Evolutionary conservation across 1,284 basidiomycete species (phyloP), one percentile per base, ranked within the genome.

Genomic region (Sanguinoderma infundibulare): DNA sequence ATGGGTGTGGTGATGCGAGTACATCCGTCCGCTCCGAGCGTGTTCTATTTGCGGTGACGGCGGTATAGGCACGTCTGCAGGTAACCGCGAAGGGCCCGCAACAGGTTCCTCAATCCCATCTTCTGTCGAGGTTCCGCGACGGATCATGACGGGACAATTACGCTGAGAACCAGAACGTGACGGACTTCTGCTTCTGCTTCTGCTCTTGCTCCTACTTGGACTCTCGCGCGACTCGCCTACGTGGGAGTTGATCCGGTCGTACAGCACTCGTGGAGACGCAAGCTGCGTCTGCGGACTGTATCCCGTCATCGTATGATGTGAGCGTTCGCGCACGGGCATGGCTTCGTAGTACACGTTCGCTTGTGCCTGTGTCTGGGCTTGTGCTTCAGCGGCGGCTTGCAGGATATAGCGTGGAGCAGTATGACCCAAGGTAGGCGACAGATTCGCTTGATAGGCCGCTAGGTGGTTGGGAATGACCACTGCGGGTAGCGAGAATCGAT

Each of bases 1-100:
- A 52, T 73, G 73, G 20, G 75, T 74, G 59, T 77, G 76, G 3
- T 71, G 65, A 57, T 74, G 74, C 35, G 63, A 64, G 35, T 57
- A 61, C 36, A 34, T 54, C 24, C 54, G 63, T 42, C 57, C 60
- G 10, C 35, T 55, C 17, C 57, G 56, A 9, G 40, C 49, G 2
- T 52, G 55, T 15, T 51, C 49, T 5, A 38, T 39, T 10, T 35
- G 53, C 3, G 59, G 61, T 3, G 61, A 61, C 7, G 59, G 44
- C 1, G 65, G 42, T 8, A 17, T 35, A 12, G 60, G 52, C 7
- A 60, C 54, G 36, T 62, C 60, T 10, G 26, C 32, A 35, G 58
- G 53, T 8, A 62, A 32, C 32, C 61, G 57, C 20, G 65, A 67
- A 14, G 65, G 65, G 2, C 65, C 65, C 5, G 61, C 65, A 22